These are phyloP conservation scores for Globisporangium okanoganense DNA, from an alignment of 352 stramenopile genomes.

Conservation along the genomic window DNA sequence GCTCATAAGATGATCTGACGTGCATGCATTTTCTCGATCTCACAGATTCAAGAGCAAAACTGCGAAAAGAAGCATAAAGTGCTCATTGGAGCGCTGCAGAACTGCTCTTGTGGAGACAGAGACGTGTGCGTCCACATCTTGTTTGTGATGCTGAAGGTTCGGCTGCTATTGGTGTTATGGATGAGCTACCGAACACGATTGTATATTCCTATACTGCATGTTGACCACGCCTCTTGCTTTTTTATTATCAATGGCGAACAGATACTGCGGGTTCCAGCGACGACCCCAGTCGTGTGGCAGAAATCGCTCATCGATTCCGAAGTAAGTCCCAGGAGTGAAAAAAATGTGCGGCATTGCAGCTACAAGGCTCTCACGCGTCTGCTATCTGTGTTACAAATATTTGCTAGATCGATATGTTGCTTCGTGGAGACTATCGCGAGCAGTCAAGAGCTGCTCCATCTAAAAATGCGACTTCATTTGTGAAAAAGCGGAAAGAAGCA, in stretches of 20 bases:
- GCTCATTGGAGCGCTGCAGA: constrained; percentile 68
- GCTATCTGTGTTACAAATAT: neutral
- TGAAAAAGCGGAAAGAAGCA: constrained; percentile 38
- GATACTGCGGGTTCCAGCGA: constrained; percentile 65
- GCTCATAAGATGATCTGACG: neutral
- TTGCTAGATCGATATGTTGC: constrained; percentile 53
- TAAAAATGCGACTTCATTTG: constrained; percentile 24
- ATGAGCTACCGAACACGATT: too few relatives aligned
- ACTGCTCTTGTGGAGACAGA: constrained; percentile 62
- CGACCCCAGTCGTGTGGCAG: constrained; percentile 75
- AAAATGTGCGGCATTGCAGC: too few relatives aligned
- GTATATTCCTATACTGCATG: too few relatives aligned
- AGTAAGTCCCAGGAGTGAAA: constrained; percentile 17
- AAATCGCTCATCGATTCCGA: constrained; percentile 84
- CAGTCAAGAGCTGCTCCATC: constrained; percentile 19
- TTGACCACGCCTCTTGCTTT: too few relatives aligned
- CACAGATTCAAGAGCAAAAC: constrained; percentile 71
- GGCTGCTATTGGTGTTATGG: neutral
- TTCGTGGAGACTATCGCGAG: constrained; percentile 59
- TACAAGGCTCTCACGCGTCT: neutral
- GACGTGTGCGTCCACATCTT: constrained; percentile 84
- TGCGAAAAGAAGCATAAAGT: constrained; percentile 73
- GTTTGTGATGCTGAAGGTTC: constrained; percentile 85
- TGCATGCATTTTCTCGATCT: neutral
- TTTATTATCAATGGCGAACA: constrained; percentile 2